Conservation (phyloP, 1,139 yeast species). For the Yamadazyma diospyri region DNA sequence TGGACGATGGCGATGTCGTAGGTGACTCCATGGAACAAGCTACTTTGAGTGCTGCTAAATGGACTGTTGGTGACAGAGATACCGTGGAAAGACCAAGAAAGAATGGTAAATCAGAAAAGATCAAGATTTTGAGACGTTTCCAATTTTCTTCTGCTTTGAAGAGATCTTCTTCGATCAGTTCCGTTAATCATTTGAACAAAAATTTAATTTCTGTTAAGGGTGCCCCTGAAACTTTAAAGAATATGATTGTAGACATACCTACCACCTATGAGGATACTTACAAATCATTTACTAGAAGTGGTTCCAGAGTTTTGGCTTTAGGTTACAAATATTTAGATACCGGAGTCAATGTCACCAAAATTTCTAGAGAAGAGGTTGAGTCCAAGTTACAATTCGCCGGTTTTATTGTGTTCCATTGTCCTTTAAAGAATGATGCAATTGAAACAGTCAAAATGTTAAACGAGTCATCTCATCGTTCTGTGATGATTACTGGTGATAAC, state of each 20-base stretch:
- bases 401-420: conserved; percentile 95
- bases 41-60: conserved; percentile 81
- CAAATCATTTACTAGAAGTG: conserved; percentile 89
- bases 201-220: conserved; percentile 89
- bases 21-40: conserved; percentile 99
- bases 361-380: conserved; percentile 76
- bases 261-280: conserved; percentile 78
- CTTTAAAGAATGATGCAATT: conserved; percentile 89
- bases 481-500: conserved; percentile 99
- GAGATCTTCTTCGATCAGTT: conserved; percentile 90
- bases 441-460: conserved; percentile 89
- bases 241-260: conserved; percentile 72
- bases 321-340: conserved; percentile 75
- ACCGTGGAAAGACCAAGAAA: conserved; percentile 44
- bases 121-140: conserved; percentile 85
- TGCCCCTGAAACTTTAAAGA: conserved; percentile 96
- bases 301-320: conserved; percentile 93
- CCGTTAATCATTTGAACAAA: conserved; percentile 48
- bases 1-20: conserved; percentile 95
- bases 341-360: conserved; percentile 45
- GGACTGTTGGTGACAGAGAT: conserved; percentile 80
- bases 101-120: conserved; percentile 46
- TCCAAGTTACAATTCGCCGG: conserved; percentile 78
- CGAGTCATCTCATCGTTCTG: conserved; percentile 90
- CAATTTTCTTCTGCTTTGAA: conserved; percentile 95